Evolutionary conservation across 2,329 filamentous ascomycete genomes (phyloP), one percentile per base, ranked within the genome.

Genomic region (Ophiobolus disseminans): DNA sequence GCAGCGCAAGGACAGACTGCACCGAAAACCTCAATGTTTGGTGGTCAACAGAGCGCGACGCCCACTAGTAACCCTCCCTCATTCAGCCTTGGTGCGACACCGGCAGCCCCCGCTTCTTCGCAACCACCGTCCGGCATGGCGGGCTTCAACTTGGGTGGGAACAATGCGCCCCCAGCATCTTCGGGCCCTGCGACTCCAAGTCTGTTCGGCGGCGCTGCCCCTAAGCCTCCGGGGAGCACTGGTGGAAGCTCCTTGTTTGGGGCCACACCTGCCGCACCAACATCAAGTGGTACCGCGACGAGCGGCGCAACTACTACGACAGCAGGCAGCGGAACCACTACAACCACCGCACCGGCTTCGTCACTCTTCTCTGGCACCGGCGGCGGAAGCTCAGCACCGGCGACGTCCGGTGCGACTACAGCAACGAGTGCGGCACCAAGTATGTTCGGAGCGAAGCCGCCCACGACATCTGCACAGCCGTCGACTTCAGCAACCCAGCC

Each of bases 1-100:
- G 21, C 70, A 70, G 52, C 68, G 57, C 47, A 65, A 63, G 52
- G 55, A 50, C 63, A 74, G 67, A 55, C 60, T 32, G 62, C 69
- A 19, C 54, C 68, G 28, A 70, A 71, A 50, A 56, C 68, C 31
- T 55, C 62, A 21, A 58, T 67, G 36, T 70, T 72, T 32, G 55
- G 54, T 14, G 52, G 50, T 17, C 40, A 66, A 28, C 63, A 63
- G 47, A 65, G 65, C 28, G 62, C 58, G 44, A 66, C 66, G 2
- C 62, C 67, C 23, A 60, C 68, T 23, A 65, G 48, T 56, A 72
- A 68, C 44, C 55, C 64, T 10, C 52, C 58, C 28, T 35, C 55
- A 7, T 68, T 72, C 42, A 59, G 55, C 32, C 40, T 69, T n/a
- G 66, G 68, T 34, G 50, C 57, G 19, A 58, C 66, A 34, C 50